Percentiles rank a stretch among this genome's conserved stretches.
These are phyloP conservation scores for Gossypium schwendimanii DNA, from an alignment of 441 rosid species.

Conservation along the genomic window DNA sequence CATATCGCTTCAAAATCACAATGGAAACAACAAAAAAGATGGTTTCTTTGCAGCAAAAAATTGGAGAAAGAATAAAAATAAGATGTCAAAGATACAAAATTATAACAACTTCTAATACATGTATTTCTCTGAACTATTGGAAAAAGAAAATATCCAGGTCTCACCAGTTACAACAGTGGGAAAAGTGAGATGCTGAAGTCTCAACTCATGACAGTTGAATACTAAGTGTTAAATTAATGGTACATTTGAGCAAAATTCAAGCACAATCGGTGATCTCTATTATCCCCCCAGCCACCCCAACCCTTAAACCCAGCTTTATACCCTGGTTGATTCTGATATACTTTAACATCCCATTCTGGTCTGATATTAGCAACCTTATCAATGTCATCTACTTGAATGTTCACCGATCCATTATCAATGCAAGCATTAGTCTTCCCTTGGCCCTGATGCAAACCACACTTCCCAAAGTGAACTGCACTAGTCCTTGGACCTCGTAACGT, in stretches of 20 bases:
- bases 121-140: neutral
- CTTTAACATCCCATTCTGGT: constrained; percentile 52
- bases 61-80: neutral
- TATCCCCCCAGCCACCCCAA: constrained; percentile 99
- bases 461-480: constrained; percentile 91
- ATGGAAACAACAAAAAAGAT: neutral
- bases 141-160: neutral
- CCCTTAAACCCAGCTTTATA: constrained; percentile 95
- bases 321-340: constrained; percentile 61
- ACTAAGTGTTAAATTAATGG: constrained; percentile 22
- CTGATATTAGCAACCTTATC: constrained; percentile 59
- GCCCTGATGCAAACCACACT: constrained; percentile 96
- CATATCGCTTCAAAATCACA: neutral
- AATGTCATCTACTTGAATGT: constrained; percentile 46
- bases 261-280: constrained; percentile 70
- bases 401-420: constrained; percentile 64
- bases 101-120: neutral
- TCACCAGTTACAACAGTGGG: constrained; percentile 19
- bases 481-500: constrained; percentile 79
- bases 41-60: neutral
- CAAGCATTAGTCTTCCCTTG: constrained; percentile 55
- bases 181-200: constrained; percentile 13
- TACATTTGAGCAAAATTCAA: constrained; percentile 68
- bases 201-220: constrained; percentile 15
- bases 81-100: neutral